Conservation (phyloP, 83 land plant species). For the Picea engelmannii region DNA sequence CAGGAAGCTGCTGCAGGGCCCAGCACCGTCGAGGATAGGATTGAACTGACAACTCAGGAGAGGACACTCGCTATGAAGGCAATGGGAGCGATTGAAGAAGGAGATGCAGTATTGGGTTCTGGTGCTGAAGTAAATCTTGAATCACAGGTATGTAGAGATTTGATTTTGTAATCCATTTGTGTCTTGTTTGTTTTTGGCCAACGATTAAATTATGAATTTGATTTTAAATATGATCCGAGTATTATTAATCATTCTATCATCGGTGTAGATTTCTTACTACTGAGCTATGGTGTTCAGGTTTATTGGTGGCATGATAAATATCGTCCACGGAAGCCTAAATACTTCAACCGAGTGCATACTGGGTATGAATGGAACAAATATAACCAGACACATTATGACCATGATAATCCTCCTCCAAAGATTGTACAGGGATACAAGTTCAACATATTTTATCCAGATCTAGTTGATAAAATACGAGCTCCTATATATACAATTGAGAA, state of each 20-base stretch:
- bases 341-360: constrained; percentile 98
- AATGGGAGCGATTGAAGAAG: constrained; percentile 98
- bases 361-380: constrained; percentile 99
- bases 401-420: constrained; percentile 99
- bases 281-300: constrained; percentile 47
- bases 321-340: constrained; percentile 98
- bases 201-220: not conserved
- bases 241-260: constrained; percentile 7
- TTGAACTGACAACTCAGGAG: constrained; percentile 69
- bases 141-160: constrained; percentile 60
- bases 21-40: constrained; percentile 51
- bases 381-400: constrained; percentile 99
- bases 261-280: constrained; percentile 7
- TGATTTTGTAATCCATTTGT: not conserved
- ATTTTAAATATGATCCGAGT: not conserved
- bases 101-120: constrained; percentile 91
- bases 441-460: constrained; percentile 98
- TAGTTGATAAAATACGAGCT: constrained; percentile 92
- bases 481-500: constrained; percentile 86
- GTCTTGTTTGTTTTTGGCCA: not conserved
- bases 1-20: constrained; percentile 77
- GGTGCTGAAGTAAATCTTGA: constrained; percentile 96
- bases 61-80: constrained; percentile 74
- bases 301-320: constrained; percentile 99
- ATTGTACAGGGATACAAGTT: constrained; percentile 99